Evolutionary conservation across 73 alveolate species (phyloP), one percentile per base, ranked within the genome.

Genomic region (Symbiodinium pilosum): DNA sequence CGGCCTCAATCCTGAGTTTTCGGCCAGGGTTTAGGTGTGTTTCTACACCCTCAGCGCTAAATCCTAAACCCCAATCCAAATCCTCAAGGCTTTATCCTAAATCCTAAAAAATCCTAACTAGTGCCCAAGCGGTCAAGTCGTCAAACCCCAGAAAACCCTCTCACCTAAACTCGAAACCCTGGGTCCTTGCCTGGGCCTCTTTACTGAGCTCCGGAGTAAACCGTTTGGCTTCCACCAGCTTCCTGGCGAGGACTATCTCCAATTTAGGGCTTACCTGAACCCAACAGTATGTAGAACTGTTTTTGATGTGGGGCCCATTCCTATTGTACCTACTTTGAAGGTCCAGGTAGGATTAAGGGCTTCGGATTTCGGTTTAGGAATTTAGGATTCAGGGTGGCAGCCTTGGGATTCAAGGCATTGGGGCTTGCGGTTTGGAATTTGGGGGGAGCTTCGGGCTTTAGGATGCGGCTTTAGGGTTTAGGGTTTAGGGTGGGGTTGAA

Each of bases 191-290:
- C 95, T 88, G 95, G 12, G 95, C 95, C 73, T 88, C 95, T 12
- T 43, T 40, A 71, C 95, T 64, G 73, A 88, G 44, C 40, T 88
- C 95, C 0, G 95, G 87, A 5, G 95, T 88, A 86, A 88, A 88
- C 38, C 95, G 95, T 36, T 88, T 88, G 44, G 95, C 95, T 54
- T 88, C 95, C 43, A 88, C 95, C 43, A 88, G 54, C 47, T 88
- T 88, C 95, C 95, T 87, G 83, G 5, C 41, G 42, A 39, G 12
- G 9, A 14, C 81, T 68, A n/a, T 24, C 81, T 26, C 9, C 81
- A 26, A 24, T 68, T 68, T 14, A 68, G 34, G 83, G 83, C 38
- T 12, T 68, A n/a, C n/a, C n/a, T n/a, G n/a, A n/a, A n/a, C n/a
- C n/a, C n/a, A n/a, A n/a, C n/a, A n/a, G n/a, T n/a, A n/a, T n/a